Base-by-base conservation (phyloP, 371 early-diverging fungal genomes). In the Mortierella sp. region DNA sequence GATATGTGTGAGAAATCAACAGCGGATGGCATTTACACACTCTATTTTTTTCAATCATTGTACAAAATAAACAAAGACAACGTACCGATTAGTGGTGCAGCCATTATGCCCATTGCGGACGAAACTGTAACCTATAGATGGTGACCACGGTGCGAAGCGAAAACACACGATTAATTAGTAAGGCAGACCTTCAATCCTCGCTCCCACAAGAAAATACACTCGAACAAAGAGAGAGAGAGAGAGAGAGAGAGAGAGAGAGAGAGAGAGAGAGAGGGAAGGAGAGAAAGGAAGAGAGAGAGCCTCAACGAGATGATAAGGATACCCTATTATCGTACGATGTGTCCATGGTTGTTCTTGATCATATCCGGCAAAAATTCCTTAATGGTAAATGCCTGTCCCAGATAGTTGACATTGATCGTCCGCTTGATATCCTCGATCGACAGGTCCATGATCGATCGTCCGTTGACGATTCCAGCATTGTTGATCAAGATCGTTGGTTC, bases 401-500 rank as follows among this genome's bases (percentile, higher is more conserved):
- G 78, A 27, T 92, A 81, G 76, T 93, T 93, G 80, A 91, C 89
- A 44, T 88, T 77, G 76, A 93, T 83, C 24, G 91, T 89, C 35
- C 92, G 68, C 65, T 87, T 82, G 73, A 92, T 90, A 7, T 91
- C 90, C 11, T 86, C 79, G 32, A 75, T 76, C 6, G 89, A 87
- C 70, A 88, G 73, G 32, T 93, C 93, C 35, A 85, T 48, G 71
- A 92, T 80, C 21, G 81, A 65, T 72, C 89, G 89, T 16, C 91
- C 91, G 55, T 72, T 79, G 44, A 91, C 89, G 65, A 93, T 89
- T 8, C 92, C 94, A 2, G 93, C 94, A 82, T 93, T 93, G 85
- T 94, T 94, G 72, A 94, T 77, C 38, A 94, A 35, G 60, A 92
- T 88, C 32, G 93, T 93, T 10, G 92, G 92, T 29, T 88, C 78